Base-by-base conservation (phyloP, 164 flowering plant species). In the Nymphaea colorata region DNA sequence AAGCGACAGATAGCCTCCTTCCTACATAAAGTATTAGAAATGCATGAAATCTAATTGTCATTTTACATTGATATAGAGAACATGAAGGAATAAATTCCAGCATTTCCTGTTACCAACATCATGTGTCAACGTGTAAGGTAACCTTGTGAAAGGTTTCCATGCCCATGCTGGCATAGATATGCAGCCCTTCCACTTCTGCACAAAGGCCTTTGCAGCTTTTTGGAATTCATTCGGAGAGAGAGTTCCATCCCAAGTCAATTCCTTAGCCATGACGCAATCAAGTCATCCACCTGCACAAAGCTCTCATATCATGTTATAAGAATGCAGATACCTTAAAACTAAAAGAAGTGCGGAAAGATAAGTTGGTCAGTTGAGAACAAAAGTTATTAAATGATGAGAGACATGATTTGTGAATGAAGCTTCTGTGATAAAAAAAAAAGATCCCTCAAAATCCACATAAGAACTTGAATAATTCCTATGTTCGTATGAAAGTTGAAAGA, bases 1-100 rank as follows among this genome's bases (percentile, higher is more conserved):
- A 43, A 87, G 69, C 7, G 83, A 75, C 69, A 88, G 75, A 76
- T 83, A 86, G 25, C 86, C 82, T n/a, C 80, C 78, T 6, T 43
- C 79, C 85, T 79, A 78, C 62, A 45, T 64, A 44, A 16, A 64
- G 64, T 2, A 36, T 36, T 42, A 65, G 10, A 65, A 53, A n/a
- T 41, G 47, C 2, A 74, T 7, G 4, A n/a, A 18, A 44, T 67
- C 59, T 55, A 53, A 36, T 5, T 25, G 36, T 25, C 36, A 25
- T 25, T 25, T 25, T 25, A 1, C 0, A 25, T 25, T 25, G 36
- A 25, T 25, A 25, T 25, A 25, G 36, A 25, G 36, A 25, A 25
- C 36, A 25, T 25, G 36, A 25, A 51, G 53, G 53, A 5, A 5
- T 5, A n/a, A 25, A 7, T 8, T 6, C n/a, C 15, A 64, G 69